Base-by-base conservation (phyloP, 2,329 filamentous ascomycete genomes). In the Pseudogymnoascus sp. region DNA sequence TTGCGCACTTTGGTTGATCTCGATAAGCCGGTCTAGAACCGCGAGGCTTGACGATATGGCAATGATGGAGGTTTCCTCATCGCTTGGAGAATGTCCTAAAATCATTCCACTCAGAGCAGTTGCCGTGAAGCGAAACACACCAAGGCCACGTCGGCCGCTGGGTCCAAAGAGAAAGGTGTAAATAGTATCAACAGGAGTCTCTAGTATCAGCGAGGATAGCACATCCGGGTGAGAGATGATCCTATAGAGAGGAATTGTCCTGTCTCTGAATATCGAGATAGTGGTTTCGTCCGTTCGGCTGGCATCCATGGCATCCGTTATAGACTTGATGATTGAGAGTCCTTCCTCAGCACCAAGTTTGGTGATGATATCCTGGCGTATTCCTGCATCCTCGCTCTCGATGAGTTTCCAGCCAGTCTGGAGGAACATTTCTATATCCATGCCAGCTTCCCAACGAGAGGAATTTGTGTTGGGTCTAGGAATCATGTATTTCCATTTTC, bases 81-180 rank as follows among this genome's bases (percentile, higher is more conserved):
- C 63, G 62, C 63, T 65, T 36, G 43, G 36, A 64, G 54, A 65
- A 64, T 62, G 57, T 25, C 62, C 67, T 41, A 61, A 61, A 67
- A 63, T 63, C 68, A 67, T 66, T 8, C 8, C 67, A 57, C 43
- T 65, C 37, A 73, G 68, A 48, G 67, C 69, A 34, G 63, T 69
- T 34, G 68, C 67, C 51, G 70, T 69, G 45, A 68, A 75, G 4
- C 61, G 63, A 61, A 79, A 77, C 23, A 80, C 68, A 1, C 63
- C 63, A 11, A 75, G 69, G 14, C 72, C 75, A 66, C 76, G 74
- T 7, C 66, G 69, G 31, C 79, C 79, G 43, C 71, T 71, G n/a
- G 71, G 62, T 2, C 79, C 78, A 63, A 75, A 81, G 10, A 81
- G 68, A 67, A 76, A 75, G 34, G 75, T 79, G 70, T 77, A 79